Base-by-base conservation (phyloP, 495 filamentous ascomycete genomes). In the Daldinia childiae region DNA sequence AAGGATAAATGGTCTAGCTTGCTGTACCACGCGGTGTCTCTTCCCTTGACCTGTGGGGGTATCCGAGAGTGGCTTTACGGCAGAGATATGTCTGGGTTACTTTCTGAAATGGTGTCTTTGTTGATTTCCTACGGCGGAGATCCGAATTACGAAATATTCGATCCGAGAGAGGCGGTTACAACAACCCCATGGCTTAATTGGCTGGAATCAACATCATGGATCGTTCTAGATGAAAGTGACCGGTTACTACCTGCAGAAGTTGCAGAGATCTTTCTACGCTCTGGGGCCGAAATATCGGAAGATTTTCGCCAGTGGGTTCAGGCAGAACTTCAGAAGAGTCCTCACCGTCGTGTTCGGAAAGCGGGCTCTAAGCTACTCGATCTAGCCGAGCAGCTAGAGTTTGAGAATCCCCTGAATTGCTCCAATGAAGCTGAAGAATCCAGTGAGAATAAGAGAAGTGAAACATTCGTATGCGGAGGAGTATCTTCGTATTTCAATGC, bases 231-330 rank as follows among this genome's bases (percentile, higher is more conserved):
- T 21, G 7, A 21, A 17, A n/a, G 19, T 6, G 27, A 51, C 26
- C 14, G 17, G 12, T 38, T 51, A 1, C 43, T 36, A 19, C 21
- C 38, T 19, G 59, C 59, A 38, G 43, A 62, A 12, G n/a, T 51
- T 2, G 43, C 43, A 1, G 45, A 62, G 26, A 15, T 21, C 1
- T 62, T 62, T 5, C 7, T 62, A 8, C 59, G 19, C 17, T 30
- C 41, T 26, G 59, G 29, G 2, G 59, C 59, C 12, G 17, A 51
- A 0, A 29, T 36, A 5, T 51, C 29, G 3, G 27, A 51, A 17
- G 30, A 51, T 1, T 62, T 62, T 27, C 29, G 45, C 30, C 19
- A 14, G 6, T 62, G 59, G 59, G 43, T n/a, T 17, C 59, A 29
- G 14, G 8, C 6, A 14, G 12, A 45, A 48, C 26, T 45, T 21